Evolutionary conservation across 1,139 yeast genomes (phyloP).

Genomic region (Suhomyces kunorum): DNA sequence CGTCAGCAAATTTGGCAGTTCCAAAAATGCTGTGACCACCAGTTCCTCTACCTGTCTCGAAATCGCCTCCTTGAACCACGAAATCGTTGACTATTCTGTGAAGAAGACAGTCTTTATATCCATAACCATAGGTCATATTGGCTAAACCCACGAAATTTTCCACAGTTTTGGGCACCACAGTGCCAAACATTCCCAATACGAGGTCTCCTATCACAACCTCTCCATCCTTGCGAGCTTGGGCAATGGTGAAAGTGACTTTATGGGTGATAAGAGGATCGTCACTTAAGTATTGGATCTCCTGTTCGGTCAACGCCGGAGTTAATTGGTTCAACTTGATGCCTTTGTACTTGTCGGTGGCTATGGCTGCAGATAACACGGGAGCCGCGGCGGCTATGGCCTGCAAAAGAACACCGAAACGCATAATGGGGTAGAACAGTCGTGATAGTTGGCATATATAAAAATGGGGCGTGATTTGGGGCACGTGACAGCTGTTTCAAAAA

Average conservation of each 20-base stretch:
- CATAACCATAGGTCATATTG: slow-evolving; percentile 35
- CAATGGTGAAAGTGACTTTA: slow-evolving; percentile 16
- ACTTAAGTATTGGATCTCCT: slow-evolving; percentile 15
- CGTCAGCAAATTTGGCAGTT: slow-evolving; percentile 35
- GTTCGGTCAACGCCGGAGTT: slow-evolving; percentile 14
- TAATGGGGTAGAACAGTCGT: not conserved
- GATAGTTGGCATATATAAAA: not conserved
- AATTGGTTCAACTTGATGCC: not conserved
- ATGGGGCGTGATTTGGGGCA: too few relatives aligned
- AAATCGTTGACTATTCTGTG: slow-evolving; percentile 42
- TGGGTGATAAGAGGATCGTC: slow-evolving; percentile 20
- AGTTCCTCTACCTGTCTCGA: slow-evolving; percentile 27
- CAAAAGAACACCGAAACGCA: slow-evolving; percentile 2
- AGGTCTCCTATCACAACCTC: slow-evolving; percentile 18
- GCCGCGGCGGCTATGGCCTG: slow-evolving; percentile 2
- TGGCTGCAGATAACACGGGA: not conserved
- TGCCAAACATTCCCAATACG: slow-evolving; percentile 26
- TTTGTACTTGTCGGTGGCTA: not conserved
- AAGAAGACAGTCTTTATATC: slow-evolving; percentile 33
- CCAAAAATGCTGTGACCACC: slow-evolving; percentile 37
- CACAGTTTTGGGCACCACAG: slow-evolving; percentile 40
- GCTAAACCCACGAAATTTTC: slow-evolving; percentile 38
- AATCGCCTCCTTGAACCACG: slow-evolving; percentile 47
- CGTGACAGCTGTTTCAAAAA: too few relatives aligned
- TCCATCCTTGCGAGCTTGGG: slow-evolving; percentile 9